A percentile compares a stretch with the other conserved stretches of the same genome.
Conservation (phyloP, 1,139 yeast genomes). For the Candida glucosophila region DNA sequence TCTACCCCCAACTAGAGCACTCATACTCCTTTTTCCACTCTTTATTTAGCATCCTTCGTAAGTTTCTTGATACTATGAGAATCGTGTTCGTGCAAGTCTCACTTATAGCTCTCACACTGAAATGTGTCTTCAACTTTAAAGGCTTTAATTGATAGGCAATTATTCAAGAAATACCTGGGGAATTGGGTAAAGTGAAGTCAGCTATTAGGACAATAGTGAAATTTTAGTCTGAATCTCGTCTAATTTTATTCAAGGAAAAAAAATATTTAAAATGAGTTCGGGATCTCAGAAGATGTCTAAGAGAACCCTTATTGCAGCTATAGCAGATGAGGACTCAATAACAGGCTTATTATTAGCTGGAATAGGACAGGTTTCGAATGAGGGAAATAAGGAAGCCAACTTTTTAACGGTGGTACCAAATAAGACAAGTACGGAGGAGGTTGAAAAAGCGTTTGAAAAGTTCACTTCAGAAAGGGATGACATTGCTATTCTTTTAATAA, state of each 20-base stretch:
- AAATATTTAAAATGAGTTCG: conserved; percentile 40
- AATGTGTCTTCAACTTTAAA: no score
- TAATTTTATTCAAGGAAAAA: no score
- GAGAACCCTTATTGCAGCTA: conserved; percentile 78
- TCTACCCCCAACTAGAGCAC: neutral
- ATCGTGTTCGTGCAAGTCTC: no score
- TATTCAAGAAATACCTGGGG: no score
- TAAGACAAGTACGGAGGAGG: conserved; percentile 68
- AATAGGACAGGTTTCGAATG: conserved; percentile 74
- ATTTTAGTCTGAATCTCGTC: no score
- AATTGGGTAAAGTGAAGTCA: no score
- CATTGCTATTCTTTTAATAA: conserved; percentile 84
- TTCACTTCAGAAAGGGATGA: conserved; percentile 76
- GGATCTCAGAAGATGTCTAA: conserved; percentile 42
- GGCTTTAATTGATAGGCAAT: no score
- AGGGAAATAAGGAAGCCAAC: conserved; percentile 65
- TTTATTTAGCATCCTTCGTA: neutral
- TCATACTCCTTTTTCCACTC: neutral
- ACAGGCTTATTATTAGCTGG: conserved; percentile 96
- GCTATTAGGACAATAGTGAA: no score
- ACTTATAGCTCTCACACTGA: no score
- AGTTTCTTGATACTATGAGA: no score
- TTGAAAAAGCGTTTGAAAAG: conserved; percentile 66
- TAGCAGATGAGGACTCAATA: conserved; percentile 95
- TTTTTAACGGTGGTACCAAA: conserved; percentile 72